Conservation (phyloP, 2,329 filamentous ascomycete species). For the Penicillium verrucosum region DNA sequence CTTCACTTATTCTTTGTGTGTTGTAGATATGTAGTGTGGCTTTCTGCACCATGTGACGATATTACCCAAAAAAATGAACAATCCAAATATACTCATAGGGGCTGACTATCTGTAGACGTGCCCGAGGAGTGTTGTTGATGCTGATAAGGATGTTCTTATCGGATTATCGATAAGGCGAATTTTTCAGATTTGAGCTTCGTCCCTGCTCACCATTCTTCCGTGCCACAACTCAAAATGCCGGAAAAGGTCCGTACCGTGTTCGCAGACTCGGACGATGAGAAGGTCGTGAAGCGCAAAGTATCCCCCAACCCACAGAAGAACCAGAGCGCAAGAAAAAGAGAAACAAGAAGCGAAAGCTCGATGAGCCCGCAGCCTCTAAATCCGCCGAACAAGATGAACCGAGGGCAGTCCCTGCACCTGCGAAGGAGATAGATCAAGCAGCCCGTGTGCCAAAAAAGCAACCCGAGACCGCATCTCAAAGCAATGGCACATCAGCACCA, state of each 20-base stretch:
- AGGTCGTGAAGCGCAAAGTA: conserved; percentile 12
- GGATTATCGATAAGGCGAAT: conserved; percentile 30
- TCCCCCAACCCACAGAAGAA: conserved; percentile 2
- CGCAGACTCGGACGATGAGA: conserved; percentile 30
- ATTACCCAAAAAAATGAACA: too few relatives aligned
- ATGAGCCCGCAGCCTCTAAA: conserved; percentile 19
- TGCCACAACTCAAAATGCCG: conserved; percentile 21
- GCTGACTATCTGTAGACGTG: too few relatives aligned
- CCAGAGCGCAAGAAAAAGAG: conserved; percentile 25
- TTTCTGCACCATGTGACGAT: too few relatives aligned
- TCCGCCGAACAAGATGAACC: conserved; percentile 9
- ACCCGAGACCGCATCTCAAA: background rate
- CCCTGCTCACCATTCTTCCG: background rate
- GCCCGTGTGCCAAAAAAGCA: background rate
- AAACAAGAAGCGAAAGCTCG: conserved; percentile 34
- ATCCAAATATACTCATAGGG: too few relatives aligned
- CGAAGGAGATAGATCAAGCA: background rate
- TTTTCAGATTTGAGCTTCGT: background rate
- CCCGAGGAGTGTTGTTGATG: background rate
- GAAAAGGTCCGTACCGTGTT: conserved; percentile 17
- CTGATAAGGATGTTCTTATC: conserved; percentile 7
- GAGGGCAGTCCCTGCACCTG: background rate
- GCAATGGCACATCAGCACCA: conserved; percentile 1
- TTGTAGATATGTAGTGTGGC: too few relatives aligned
- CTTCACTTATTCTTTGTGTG: too few relatives aligned